Evolutionary conservation across 345 rosid genomes (phyloP), one percentile per base, ranked within the genome.

Genomic region (Excoecaria agallocha): DNA sequence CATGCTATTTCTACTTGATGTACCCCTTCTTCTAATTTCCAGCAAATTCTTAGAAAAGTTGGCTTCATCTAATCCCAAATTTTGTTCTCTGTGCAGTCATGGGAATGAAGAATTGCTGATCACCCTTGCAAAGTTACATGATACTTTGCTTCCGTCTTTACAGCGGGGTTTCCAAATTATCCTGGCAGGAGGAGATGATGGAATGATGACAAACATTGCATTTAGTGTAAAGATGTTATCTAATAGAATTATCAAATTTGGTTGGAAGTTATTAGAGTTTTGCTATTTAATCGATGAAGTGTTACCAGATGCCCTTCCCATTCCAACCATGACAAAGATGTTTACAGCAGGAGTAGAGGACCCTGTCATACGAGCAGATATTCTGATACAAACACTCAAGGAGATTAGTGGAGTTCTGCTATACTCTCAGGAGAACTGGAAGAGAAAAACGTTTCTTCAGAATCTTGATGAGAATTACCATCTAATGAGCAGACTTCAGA

Each of bases 261-360:
- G 99, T 67, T 93, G 97, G 98, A 93, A 82, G 76, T 78, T 95
- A 41, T 82, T 95, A 75, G 86, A 91, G 74, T 62, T 66, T 62
- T 89, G 98, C 78, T 95, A 89, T 82, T 85, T 95, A 61, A 87
- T 88, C 63, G 81, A 76, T 75, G 93, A 84, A 66, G 74, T 84
- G 57, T 75, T 83, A 81, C 79, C 82, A 76, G 85, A 85, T 69
- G 78, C 74, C 54, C 79, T 80, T 48, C 70, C 82, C 38, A 35
- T 81, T 77, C 87, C 91, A 74, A 69, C 86, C 59, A 72, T 82
- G 66, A 80, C 94, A 38, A 93, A 93, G 87, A 91, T 95, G 76
- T 88, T 91, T 73, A 97, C 99, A 1, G 91, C 97, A 56, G 90
- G 86, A 56, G 88, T 95, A 20, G 98, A 93, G 79, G 98, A 95